Conservation (phyloP, 345 rosid genomes). For the Angophora floribunda region DNA sequence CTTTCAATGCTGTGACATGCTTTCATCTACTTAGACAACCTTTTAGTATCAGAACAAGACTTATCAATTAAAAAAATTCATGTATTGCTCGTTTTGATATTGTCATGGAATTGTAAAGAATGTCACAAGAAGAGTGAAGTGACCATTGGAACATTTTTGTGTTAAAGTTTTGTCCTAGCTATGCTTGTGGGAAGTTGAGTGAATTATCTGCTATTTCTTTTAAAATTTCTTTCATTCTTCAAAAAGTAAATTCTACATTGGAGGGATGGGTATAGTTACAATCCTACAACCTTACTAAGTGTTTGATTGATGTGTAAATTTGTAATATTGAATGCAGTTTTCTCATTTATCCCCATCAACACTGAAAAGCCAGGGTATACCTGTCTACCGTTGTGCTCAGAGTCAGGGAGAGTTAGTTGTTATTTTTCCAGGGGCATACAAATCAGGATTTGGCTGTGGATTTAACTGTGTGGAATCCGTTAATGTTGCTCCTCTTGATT, state of each 20-base stretch:
- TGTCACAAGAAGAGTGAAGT: not conserved
- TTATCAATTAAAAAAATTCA: not conserved
- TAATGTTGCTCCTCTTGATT: slow-evolving; percentile 62
- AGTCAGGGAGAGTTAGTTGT: slow-evolving; percentile 66
- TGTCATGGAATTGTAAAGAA: not conserved
- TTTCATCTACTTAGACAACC: not conserved
- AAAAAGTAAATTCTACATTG: not conserved
- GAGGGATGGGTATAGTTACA: not conserved
- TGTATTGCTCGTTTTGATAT: not conserved
- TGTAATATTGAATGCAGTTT: slow-evolving; percentile 24
- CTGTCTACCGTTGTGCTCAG: slow-evolving; percentile 55
- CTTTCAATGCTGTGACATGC: not conserved
- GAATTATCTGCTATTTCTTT: not conserved
- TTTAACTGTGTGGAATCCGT: slow-evolving; percentile 58
- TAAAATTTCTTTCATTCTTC: not conserved
- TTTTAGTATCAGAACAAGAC: not conserved
- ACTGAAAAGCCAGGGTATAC: slow-evolving; percentile 45
- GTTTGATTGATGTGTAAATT: not conserved
- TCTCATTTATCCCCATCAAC: slow-evolving; percentile 21
- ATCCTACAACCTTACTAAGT: not conserved
- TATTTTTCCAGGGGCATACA: slow-evolving; percentile 49
- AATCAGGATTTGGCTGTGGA: slow-evolving; percentile 58
- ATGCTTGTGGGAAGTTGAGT: not conserved
- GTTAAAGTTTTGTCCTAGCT: not conserved
- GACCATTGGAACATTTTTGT: not conserved